Evolutionary conservation across 331 rosid species (phyloP).

Genomic region (Malus hybrid): DNA sequence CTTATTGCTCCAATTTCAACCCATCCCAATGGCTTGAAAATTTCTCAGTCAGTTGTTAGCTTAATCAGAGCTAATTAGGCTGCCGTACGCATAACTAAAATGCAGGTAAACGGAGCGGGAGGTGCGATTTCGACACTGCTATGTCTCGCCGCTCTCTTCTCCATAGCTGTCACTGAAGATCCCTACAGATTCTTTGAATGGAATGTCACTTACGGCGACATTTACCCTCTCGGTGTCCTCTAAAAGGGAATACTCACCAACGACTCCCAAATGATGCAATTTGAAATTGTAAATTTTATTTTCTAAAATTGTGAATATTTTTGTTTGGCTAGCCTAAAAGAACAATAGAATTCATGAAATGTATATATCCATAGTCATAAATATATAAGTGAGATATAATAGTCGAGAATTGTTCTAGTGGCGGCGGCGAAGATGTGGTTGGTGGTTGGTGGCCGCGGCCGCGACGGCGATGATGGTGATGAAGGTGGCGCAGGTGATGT

Average conservation of each 20-base stretch:
- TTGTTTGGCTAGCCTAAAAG: no score
- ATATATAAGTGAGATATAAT: no score
- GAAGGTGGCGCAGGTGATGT: no score
- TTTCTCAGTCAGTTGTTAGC: not conserved
- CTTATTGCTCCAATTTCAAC: not conserved
- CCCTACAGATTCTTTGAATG: conserved; percentile 90
- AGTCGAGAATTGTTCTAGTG: no score
- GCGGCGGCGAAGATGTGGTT: no score
- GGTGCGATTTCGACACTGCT: conserved; percentile 19
- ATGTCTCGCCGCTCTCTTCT: conserved; percentile 28
- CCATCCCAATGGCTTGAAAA: not conserved
- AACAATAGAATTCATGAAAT: no score
- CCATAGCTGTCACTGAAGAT: conserved; percentile 65
- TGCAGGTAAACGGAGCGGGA: conserved; percentile 39
- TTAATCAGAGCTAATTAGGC: not conserved
- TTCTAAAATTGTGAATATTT: no score
- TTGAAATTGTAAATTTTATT: no score
- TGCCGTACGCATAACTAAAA: not conserved
- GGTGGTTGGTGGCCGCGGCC: no score
- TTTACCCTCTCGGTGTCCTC: conserved; percentile 90
- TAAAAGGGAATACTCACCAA: conserved; percentile 34
- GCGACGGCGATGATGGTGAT: no score
- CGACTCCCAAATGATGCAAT: no score
- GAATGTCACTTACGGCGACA: conserved; percentile 88
- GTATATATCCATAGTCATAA: no score